Conservation (phyloP, 1,284 basidiomycete genomes). For the Fistulinella staudtii region DNA sequence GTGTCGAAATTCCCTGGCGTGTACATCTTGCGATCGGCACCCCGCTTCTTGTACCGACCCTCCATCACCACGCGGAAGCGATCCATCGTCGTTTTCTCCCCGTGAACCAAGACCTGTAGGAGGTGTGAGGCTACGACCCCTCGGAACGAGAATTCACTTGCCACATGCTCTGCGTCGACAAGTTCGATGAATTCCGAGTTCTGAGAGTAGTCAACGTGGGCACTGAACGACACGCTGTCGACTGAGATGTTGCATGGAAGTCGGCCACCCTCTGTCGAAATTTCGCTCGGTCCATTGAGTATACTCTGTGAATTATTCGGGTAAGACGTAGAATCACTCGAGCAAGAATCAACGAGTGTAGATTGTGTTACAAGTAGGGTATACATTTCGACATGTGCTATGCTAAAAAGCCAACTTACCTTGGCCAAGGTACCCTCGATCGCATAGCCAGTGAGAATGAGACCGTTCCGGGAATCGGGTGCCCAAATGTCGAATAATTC, state of each 20-base stretch:
- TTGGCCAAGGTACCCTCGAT: slow-evolving; percentile 95
- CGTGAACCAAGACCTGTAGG: slow-evolving; percentile 87
- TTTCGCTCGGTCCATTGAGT: no score
- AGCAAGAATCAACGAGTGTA: slow-evolving; percentile 18
- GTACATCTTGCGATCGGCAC: slow-evolving; percentile 96
- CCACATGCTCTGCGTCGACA: slow-evolving; percentile 92
- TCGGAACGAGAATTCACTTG: slow-evolving; percentile 41
- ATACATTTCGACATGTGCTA: slow-evolving; percentile 15
- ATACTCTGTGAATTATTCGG: slow-evolving; percentile 90
- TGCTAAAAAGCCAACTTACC: slow-evolving; percentile 59
- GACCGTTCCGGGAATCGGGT: slow-evolving; percentile 91
- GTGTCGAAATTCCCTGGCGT: slow-evolving; percentile 93
- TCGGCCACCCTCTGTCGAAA: no score
- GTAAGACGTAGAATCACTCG: slow-evolving; percentile 70
- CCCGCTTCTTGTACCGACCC: slow-evolving; percentile 83
- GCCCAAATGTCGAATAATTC: slow-evolving; percentile 97
- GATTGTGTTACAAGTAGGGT: slow-evolving; percentile 25
- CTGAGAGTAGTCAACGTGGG: slow-evolving; percentile 96
- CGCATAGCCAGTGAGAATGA: slow-evolving; percentile 96
- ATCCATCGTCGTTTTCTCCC: slow-evolving; percentile 93
- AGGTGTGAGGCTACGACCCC: slow-evolving; percentile 1
- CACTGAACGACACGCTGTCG: slow-evolving; percentile 97
- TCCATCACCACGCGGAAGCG: slow-evolving; percentile 86
- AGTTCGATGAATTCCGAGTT: slow-evolving; percentile 96
- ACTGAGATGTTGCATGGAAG: slow-evolving; percentile 91